Percentiles rank a stretch among this genome's conserved stretches.
Evolutionary conservation across 345 rosid genomes (phyloP).

Genomic region (Brassica napus): DNA sequence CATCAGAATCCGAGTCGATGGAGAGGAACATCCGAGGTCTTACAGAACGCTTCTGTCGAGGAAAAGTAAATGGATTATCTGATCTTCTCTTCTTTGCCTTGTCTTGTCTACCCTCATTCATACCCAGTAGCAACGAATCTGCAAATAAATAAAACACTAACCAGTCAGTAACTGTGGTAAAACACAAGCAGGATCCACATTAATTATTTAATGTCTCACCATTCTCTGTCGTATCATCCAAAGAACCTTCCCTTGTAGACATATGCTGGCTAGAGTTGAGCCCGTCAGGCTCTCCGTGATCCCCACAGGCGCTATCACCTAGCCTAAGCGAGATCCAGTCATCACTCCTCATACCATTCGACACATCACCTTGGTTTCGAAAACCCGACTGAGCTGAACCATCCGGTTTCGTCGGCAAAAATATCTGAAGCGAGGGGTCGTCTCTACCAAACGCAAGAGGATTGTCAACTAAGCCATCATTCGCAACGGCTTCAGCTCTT

Average conservation of each 20-base stretch:
- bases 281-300: conserved; percentile 58
- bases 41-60: conserved; percentile 87
- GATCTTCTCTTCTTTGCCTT: conserved; percentile 70
- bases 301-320: conserved; percentile 65
- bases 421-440: conserved; percentile 91
- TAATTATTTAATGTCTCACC: conserved; percentile 44
- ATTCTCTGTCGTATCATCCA: conserved; percentile 64
- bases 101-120: conserved; percentile 67
- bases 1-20: conserved; percentile 79
- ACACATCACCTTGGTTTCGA: conserved; percentile 64
- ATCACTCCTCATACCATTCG: conserved; percentile 71
- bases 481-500: conserved; percentile 51
- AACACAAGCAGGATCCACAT: conserved; percentile 1
- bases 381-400: conserved; percentile 56
- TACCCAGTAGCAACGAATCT: conserved; percentile 78
- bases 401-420: conserved; percentile 81
- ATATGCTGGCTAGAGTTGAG: conserved; percentile 55
- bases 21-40: conserved; percentile 75
- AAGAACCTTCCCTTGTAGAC: conserved; percentile 49
- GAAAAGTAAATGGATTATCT: conserved; percentile 72
- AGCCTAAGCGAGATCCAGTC: conserved; percentile 96
- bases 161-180: conserved; percentile 17
- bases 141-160: conserved; percentile 41
- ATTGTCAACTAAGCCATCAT: conserved; percentile 77
- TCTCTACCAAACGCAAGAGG: conserved; percentile 73